Evolutionary conservation across 1,139 yeast species (phyloP), one percentile per base, ranked within the genome.

Genomic region (Blastobotrys indianensis): DNA sequence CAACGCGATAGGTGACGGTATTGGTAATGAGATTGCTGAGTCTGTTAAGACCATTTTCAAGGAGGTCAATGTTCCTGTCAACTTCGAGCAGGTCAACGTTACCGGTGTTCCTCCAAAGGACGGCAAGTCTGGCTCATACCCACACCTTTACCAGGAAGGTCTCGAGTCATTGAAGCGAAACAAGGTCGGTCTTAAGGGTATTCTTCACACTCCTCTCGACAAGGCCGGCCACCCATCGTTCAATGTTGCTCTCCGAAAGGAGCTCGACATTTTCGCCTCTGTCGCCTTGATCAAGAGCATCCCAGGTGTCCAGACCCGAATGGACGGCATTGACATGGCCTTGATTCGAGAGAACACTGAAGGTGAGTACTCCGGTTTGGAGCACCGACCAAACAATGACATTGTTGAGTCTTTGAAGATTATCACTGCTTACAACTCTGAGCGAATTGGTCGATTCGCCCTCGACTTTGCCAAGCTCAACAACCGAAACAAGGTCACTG

Each of bases 281-380:
- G 78, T 92, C 58, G 94, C 94, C 25, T 76, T 90, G 63, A 87
- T 88, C 75, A 90, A 92, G 76, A 85, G 85, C 71, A 81, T 92
- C 54, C 95, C 95, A 53, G 97, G 98, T 69, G 95, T 88, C 58
- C 77, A 85, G 70, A 83, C 95, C 54, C 85, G 92, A 68, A 79
- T 87, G 66, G 77, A 82, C 53, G 88, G 85, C 56, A 85, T 90
- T 56, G 97, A 90, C 73, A 79, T 90, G 67, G 97, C 90, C 41
- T 77, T 92, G 56, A 94, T 92, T 63, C 87, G 98, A 77, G 98
- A 92, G 74, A 92, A 92, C 79, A 79, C 88, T 46, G 97, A 92
- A 74, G 97, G 97, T 75, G 98, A 92, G 73, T 92, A 88, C 76
- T 88, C 97, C 49, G 98, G 98, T 62, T 78, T 92, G 64, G 98